Evolutionary conservation across 2,329 filamentous ascomycete species (phyloP).

Genomic region (Chrysosporium queenslandicum): DNA sequence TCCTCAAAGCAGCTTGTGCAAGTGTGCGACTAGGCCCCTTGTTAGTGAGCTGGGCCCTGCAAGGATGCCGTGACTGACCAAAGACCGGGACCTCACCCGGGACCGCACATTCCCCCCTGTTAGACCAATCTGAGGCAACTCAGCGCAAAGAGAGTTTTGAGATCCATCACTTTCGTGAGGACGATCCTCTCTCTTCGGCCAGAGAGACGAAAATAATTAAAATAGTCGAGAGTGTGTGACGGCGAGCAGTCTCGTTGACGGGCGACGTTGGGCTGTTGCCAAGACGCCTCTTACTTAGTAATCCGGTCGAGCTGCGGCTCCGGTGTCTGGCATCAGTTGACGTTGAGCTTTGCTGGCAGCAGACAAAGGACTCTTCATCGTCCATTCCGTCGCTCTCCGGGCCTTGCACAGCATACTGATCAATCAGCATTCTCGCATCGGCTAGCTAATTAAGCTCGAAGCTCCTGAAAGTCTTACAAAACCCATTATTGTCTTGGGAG

Average conservation of each 20-base stretch:
- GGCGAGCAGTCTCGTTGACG: background rate
- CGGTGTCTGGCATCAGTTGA: too few relatives aligned
- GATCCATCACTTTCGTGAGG: constrained; percentile 8
- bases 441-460: background rate
- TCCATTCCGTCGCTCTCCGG: background rate
- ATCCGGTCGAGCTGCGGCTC: background rate
- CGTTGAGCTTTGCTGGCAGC: too few relatives aligned
- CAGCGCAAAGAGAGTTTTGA: constrained; percentile 7
- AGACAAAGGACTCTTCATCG: too few relatives aligned
- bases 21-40: constrained; percentile 9
- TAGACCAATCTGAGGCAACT: background rate
- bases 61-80: constrained; percentile 17
- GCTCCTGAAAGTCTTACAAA: too few relatives aligned
- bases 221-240: background rate
- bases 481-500: constrained; percentile 3
- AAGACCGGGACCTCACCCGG: constrained; percentile 13
- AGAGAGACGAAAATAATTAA: background rate
- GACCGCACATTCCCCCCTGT: background rate
- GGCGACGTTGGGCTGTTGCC: background rate
- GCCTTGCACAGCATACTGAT: background rate
- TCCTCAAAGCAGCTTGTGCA: constrained; percentile 4
- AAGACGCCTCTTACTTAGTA: background rate
- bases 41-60: constrained; percentile 15
- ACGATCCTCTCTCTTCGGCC: background rate
- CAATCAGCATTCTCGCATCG: background rate